Percentiles rank a stretch among this genome's conserved stretches.
phyloP scores from a whole-genome alignment of 2,329 filamentous ascomycete genomes.

The Aspergillus sp. region DNA sequence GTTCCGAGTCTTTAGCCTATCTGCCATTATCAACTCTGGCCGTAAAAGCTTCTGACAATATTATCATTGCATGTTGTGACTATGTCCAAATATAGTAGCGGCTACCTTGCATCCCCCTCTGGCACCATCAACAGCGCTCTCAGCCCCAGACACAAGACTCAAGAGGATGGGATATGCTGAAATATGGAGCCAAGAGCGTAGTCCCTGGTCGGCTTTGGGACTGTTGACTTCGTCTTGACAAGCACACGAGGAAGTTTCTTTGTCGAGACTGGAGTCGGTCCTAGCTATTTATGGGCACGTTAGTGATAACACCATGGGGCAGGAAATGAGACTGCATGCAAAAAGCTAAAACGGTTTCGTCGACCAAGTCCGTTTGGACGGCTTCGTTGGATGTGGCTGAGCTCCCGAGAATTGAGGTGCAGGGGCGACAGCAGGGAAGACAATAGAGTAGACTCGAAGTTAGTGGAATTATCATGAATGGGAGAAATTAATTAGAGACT shows the following conservation, averaged over 20 bases:
- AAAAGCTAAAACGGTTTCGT: not conserved
- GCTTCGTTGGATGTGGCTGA: not conserved
- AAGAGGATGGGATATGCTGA: not conserved
- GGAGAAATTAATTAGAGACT: not conserved
- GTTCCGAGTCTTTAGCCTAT: too few relatives aligned
- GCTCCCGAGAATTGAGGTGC: not conserved
- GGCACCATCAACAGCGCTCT: not conserved
- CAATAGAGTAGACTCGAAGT: not conserved
- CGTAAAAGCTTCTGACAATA: too few relatives aligned
- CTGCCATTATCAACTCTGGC: too few relatives aligned
- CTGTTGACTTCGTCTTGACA: too few relatives aligned
- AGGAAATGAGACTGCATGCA: too few relatives aligned
- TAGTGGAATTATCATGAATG: not conserved
- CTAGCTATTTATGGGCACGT: too few relatives aligned
- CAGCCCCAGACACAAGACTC: not conserved
- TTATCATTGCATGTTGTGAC: too few relatives aligned
- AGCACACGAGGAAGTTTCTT: too few relatives aligned
- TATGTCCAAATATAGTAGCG: too few relatives aligned
- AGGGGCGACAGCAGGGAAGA: not conserved
- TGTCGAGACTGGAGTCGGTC: too few relatives aligned
- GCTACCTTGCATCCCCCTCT: not conserved
- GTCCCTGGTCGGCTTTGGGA: not conserved
- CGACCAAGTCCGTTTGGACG: not conserved
- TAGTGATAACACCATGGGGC: too few relatives aligned
- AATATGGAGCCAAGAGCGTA: not conserved